Percentiles rank a stretch among this genome's conserved stretches.
Conservation (phyloP, 495 filamentous ascomycete genomes). For the Talaromyces ruber region DNA sequence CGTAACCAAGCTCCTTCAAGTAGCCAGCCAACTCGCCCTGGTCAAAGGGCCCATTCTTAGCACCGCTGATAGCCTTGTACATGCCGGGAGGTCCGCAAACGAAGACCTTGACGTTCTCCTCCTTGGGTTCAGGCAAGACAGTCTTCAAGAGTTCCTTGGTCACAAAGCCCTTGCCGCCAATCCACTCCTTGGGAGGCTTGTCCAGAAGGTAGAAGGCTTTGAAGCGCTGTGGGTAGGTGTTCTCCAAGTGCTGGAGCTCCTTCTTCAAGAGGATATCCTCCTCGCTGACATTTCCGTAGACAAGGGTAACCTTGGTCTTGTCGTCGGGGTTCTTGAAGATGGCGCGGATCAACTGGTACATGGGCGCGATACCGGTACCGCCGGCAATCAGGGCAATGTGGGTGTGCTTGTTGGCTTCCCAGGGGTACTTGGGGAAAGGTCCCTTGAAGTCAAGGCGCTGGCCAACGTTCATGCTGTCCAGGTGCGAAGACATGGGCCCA, state of each 20-base stretch:
- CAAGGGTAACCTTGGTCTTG: slow-evolving; percentile 90
- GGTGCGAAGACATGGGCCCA: slow-evolving; percentile 83
- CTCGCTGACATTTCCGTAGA: slow-evolving; percentile 81
- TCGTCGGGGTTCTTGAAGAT: slow-evolving; percentile 96
- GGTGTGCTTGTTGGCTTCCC: slow-evolving; percentile 86
- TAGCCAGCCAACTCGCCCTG: slow-evolving; percentile 83
- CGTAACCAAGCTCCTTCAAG: slow-evolving; percentile 87
- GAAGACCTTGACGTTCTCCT: slow-evolving; percentile 87
- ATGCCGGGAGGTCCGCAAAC: slow-evolving; percentile 82
- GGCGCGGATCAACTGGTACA: slow-evolving; percentile 75
- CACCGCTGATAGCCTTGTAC: slow-evolving; percentile 88
- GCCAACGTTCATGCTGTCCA: slow-evolving; percentile 74
- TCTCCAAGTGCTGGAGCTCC: slow-evolving; percentile 76
- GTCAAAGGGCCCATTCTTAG: slow-evolving; percentile 80
- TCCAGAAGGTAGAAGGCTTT: slow-evolving; percentile 84
- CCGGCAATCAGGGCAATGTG: slow-evolving; percentile 91
- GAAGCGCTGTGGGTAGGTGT: slow-evolving; percentile 89
- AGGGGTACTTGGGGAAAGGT: slow-evolving; percentile 88
- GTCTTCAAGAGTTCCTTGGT: slow-evolving; percentile 87
- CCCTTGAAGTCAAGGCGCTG: slow-evolving; percentile 87
- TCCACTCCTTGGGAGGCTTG: slow-evolving; percentile 75
- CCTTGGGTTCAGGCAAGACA: slow-evolving; percentile 81
- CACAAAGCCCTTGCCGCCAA: slow-evolving; percentile 66
- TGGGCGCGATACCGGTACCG: slow-evolving; percentile 91
- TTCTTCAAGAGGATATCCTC: slow-evolving; percentile 83